Evolutionary conservation across 495 filamentous ascomycete species (phyloP), one percentile per base, ranked within the genome.

Genomic region (Corynascus novoguineensis): DNA sequence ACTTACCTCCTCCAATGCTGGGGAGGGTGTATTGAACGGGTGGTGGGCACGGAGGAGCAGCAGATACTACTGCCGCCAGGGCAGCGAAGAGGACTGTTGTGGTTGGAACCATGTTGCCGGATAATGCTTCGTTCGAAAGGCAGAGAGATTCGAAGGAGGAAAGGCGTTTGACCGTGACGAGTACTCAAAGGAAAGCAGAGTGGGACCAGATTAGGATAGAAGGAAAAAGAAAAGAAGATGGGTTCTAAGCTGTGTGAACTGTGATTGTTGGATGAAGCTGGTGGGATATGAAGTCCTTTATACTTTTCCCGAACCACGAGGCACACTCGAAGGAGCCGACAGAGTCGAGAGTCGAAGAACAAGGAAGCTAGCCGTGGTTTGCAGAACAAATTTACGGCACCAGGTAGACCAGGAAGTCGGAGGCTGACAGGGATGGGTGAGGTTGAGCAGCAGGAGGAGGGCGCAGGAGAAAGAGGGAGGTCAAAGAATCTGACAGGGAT

Each of bases 21-120:
- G 68, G 68, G 25, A 69, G 62, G 3, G 60, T 65, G 11, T 56
- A 66, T 25, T 53, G 56, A 11, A 45, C 9, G 21, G 55, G 8
- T 21, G 44, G 35, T 27, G 32, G 46, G 60, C 59, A 62, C 21
- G 27, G 15, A 15, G 64, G 61, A 40, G 58, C 56, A 25, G 64
- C 68, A 40, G 37, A 69, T 46, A 53, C 63, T 37, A 54, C 61
- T 49, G 61, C 51, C 34, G 59, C 61, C 28, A 71, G 48, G 49
- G 64, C 60, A 29, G 64, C 66, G 28, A 68, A 40, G 37, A 66
- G 19, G 5, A 65, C 17, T 37, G 48, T 44, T 42, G 55, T 64
- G 38, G 54, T 45, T n/a, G 68, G 69, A 48, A 71, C 55, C 68
- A 71, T 71, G 15, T 15, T 65, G 61, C n/a, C 24, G 28, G 31